Percentiles rank a stretch among this genome's conserved stretches.
These are phyloP conservation scores for Geranium rotundifolium DNA, from an alignment of 345 rosid genomes.

Conservation along the genomic window DNA sequence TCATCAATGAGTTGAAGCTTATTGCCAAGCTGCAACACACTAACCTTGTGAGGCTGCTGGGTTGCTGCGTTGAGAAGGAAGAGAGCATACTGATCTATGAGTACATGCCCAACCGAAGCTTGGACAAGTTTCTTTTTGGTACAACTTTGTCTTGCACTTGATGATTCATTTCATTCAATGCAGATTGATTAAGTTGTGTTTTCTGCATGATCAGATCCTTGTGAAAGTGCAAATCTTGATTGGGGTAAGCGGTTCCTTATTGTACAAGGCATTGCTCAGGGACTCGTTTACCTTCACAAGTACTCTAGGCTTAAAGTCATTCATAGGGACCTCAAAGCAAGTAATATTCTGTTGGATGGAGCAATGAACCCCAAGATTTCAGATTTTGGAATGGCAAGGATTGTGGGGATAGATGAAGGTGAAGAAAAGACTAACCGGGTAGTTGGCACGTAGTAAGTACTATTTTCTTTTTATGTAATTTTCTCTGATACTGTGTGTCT, in stretches of 20 bases:
- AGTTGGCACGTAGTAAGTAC: slow-evolving; percentile 37
- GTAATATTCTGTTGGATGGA: slow-evolving; percentile 36
- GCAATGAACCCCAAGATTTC: slow-evolving; percentile 50
- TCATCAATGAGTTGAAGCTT: slow-evolving; percentile 28
- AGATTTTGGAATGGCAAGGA: slow-evolving; percentile 50
- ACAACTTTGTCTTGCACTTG: background rate
- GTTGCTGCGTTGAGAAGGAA: slow-evolving; percentile 29
- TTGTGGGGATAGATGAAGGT: slow-evolving; percentile 22
- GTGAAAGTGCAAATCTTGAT: slow-evolving; percentile 10
- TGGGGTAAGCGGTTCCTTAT: slow-evolving; percentile 17
- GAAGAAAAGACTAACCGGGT: slow-evolving; percentile 29
- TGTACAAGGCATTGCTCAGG: slow-evolving; percentile 22
- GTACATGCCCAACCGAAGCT: slow-evolving; percentile 46
- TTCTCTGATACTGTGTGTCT: background rate
- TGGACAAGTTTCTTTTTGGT: slow-evolving; percentile 36
- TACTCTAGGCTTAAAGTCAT: slow-evolving; percentile 43
- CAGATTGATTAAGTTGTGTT: background rate
- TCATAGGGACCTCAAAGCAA: slow-evolving; percentile 50
- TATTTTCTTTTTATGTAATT: background rate
- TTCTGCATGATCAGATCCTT: slow-evolving; percentile 9
- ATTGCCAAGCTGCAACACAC: slow-evolving; percentile 41
- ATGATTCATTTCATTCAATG: background rate
- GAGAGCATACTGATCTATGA: slow-evolving; percentile 44
- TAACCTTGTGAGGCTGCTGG: slow-evolving; percentile 44
- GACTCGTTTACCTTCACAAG: slow-evolving; percentile 34